phyloP scores from a whole-genome alignment of 805 yeast species.

The Candida sithepensis region DNA sequence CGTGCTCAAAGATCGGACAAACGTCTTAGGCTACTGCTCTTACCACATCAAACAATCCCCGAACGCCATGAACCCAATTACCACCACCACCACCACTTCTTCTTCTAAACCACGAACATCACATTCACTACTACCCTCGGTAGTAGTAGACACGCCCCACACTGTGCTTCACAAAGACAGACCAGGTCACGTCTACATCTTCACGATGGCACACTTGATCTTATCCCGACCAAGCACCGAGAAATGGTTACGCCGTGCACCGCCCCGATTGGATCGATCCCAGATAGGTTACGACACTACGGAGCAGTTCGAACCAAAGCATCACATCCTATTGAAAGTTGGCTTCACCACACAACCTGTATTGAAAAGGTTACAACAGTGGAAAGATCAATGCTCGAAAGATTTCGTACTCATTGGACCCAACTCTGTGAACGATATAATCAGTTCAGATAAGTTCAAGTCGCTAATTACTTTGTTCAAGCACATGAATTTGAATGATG shows the following conservation, averaged over 20 bases:
- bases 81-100: background rate
- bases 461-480: slow-evolving; percentile 11
- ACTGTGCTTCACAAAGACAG: background rate
- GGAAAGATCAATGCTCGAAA: slow-evolving; percentile 52
- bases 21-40: slow-evolving; percentile 30
- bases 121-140: too few relatives aligned
- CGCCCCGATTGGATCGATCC: slow-evolving; percentile 7
- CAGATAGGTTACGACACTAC: slow-evolving; percentile 22
- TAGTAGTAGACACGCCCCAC: too few relatives aligned
- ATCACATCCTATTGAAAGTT: slow-evolving; percentile 43
- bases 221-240: slow-evolving; percentile 22
- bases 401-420: slow-evolving; percentile 40
- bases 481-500: slow-evolving; percentile 3
- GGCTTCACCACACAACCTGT: slow-evolving; percentile 53
- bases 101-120: too few relatives aligned
- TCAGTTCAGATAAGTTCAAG: slow-evolving; percentile 15
- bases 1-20: slow-evolving; percentile 8
- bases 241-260: slow-evolving; percentile 37
- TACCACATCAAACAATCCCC: slow-evolving; percentile 28
- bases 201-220: slow-evolving; percentile 42
- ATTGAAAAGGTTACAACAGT: slow-evolving; percentile 40
- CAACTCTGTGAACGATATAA: slow-evolving; percentile 12
- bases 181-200: slow-evolving; percentile 48
- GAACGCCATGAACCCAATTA: too few relatives aligned
- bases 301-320: slow-evolving; percentile 34